A percentile compares a stretch with the other conserved stretches of the same genome.
These are phyloP conservation scores for Malassezia nana DNA, from an alignment of 1,284 basidiomycete genomes.

Conservation along the genomic window DNA sequence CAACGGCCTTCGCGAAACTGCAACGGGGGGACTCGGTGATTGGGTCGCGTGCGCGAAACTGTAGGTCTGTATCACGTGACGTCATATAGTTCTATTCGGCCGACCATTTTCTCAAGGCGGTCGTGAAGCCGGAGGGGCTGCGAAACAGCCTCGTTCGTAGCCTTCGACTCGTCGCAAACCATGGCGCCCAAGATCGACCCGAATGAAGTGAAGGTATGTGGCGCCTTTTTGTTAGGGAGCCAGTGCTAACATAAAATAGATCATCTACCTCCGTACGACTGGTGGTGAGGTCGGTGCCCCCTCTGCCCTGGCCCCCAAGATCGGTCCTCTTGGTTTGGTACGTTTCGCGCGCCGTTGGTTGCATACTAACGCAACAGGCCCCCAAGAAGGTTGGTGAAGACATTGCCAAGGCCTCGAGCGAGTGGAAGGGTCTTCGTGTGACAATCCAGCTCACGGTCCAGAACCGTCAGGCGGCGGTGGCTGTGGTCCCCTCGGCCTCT, in stretches of 20 bases:
- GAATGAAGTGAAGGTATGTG: conserved; percentile 66
- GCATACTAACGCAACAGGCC: conserved; percentile 56
- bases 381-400: conserved; percentile 99
- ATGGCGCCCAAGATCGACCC: conserved; percentile 58
- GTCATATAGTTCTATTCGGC: conserved; percentile 12
- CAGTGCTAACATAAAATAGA: conserved; percentile 47
- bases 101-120: conserved; percentile 10
- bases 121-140: neutral
- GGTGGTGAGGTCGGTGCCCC: conserved; percentile 99
- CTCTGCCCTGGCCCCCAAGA: conserved; percentile 96
- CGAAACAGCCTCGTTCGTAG: conserved; percentile 10
- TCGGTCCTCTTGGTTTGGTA: conserved; percentile 98
- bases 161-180: conserved; percentile 27
- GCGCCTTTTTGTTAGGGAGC: neutral
- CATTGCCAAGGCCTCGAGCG: conserved; percentile 95
- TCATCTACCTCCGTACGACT: conserved; percentile 97
- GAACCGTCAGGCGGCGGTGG: conserved; percentile 96
- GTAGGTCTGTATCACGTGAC: conserved; percentile 13
- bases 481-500: conserved; percentile 93
- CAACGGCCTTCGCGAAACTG: conserved; percentile 5
- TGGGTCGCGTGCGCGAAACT: conserved; percentile 17
- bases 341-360: conserved; percentile 48
- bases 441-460: conserved; percentile 99
- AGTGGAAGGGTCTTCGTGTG: conserved; percentile 99
- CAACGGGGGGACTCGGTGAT: neutral